Base-by-base conservation (phyloP, 2,329 filamentous ascomycete species). In the Colletotrichum limetticola region DNA sequence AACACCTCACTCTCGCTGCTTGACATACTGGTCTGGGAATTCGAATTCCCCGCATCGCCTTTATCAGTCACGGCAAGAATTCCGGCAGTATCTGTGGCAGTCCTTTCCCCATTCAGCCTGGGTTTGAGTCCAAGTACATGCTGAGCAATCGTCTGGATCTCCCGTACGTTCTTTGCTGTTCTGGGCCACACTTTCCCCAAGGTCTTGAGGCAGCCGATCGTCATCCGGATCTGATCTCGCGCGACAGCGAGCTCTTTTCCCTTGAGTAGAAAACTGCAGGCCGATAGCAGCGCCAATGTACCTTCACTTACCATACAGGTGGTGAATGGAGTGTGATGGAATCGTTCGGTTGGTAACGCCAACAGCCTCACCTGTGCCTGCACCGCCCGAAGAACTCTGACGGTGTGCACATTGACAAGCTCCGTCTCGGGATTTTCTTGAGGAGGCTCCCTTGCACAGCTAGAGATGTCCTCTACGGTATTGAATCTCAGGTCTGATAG, bases 241-340 rank as follows among this genome's bases (percentile, higher is more conserved):
- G 82, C 82, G 1, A 82, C 77, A 1, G 78, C 74, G 5, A 85
- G 74, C 19, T 82, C 77, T 30, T 77, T 76, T 0, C 78, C 80
- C 8, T 76, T 76, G n/a, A 85, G 72, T 26, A 82, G 68, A 64
- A 78, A 81, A 16, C 77, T 79, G 72, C 83, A 85, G 2, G 83
- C 83, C 0, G 84, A 83, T 4, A 82, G 75, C 3, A 81, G 76
- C 2, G 80, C 76, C 2, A 85, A 75, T 0, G 80, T 82, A 0
- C 81, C 84, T 22, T 81, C 80, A 53, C 79, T 83, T 14, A 84
- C 73, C 82, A 85, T 85, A 76, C 84, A 86, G 0, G 81, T 83
- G 0, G 76, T 77, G 53, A 85, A 85, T 0, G 84, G 84, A 0
- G 78, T 82, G 66, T 85, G 83, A 56, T 78, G 71, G 52, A 83